Base-by-base conservation (phyloP, 2,329 filamentous ascomycete genomes). In the Colletotrichum destructivum region DNA sequence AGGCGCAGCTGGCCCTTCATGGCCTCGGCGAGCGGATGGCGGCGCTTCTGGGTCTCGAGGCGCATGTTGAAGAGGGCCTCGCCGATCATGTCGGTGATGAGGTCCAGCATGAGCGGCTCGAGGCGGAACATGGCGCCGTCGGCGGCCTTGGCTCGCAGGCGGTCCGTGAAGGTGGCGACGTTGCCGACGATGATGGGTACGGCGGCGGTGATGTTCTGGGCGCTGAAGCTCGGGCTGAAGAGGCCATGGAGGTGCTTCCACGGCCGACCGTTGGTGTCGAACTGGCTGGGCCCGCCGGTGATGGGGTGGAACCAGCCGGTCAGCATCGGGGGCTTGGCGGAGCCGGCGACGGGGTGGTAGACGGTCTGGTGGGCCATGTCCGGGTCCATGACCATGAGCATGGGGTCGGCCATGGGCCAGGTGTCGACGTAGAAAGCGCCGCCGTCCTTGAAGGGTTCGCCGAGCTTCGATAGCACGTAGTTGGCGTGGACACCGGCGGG, bases 11-110 rank as follows among this genome's bases (percentile, higher is more conserved):
- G 70, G 55, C 66, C 49, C 59, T 72, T 73, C 79, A 80, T 80
- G 16, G 77, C 74, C 54, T 77, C 73, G 2, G 79, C 77, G 47
- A 81, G 76, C 1, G 79, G 79, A 44, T 80, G 77, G 15, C 76
- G 76, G 16, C 73, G 73, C 2, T 76, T 78, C 67, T 80, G 79
- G 26, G 78, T 79, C 9, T 75, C 75, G n/a, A 81, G 69, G 35
- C 79, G 75, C 2, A 77, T 73, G 47, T 79, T 80, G 69, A 81
- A 77, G 31, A 81, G 70, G 16, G 79, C 68, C 8, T 75, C 75
- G 49, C 78, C 78, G 21, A 78, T 79, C 46, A 81, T 74, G 61
- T 81, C 79, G 73, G 78, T 80, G 78, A 81, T 79, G 57, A 80
- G 75, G n/a, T 73, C 73, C 11, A 80, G 69, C 1, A 70, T 64